Conservation (phyloP, 805 yeast genomes). For the Metschnikowia orientalis region DNA sequence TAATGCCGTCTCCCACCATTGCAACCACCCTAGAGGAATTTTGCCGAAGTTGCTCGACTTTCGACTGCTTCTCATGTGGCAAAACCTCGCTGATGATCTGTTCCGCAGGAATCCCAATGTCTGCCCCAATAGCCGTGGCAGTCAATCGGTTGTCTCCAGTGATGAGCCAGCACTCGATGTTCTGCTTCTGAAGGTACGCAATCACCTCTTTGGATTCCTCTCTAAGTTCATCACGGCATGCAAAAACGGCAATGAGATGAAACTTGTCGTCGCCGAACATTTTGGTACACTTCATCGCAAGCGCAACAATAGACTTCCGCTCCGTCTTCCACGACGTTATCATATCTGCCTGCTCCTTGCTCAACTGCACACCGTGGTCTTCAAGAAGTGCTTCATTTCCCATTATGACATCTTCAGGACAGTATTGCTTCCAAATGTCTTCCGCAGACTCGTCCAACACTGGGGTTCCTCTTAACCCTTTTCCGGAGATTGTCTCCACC, state of each 20-base stretch:
- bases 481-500: constrained; percentile 55
- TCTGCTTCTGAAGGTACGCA: constrained; percentile 26
- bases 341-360: constrained; percentile 28
- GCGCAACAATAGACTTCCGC: constrained; percentile 59
- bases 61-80: constrained; percentile 67
- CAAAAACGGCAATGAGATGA: constrained; percentile 46
- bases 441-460: constrained; percentile 20
- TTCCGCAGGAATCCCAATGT: constrained; percentile 48
- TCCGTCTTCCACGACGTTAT: constrained; percentile 54
- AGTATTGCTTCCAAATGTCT: constrained; percentile 28
- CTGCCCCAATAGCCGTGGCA: constrained; percentile 61
- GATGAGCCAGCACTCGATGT: constrained; percentile 67
- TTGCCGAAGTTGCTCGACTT: constrained; percentile 51
- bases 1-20: constrained; percentile 82
- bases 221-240: constrained; percentile 57
- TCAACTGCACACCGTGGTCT: constrained; percentile 42
- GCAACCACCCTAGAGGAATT: constrained; percentile 36
- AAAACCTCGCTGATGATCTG: constrained; percentile 66
- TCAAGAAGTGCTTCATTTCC: constrained; percentile 61
- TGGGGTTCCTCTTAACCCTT: constrained; percentile 50
- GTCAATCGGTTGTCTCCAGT: constrained; percentile 70
- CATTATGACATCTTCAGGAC: constrained; percentile 37
- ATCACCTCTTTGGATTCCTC: constrained; percentile 56
- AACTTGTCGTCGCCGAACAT: constrained; percentile 26
- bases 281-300: constrained; percentile 39